Evolutionary conservation across 2,329 filamentous ascomycete genomes (phyloP).

Genomic region (Huntiella savannae): DNA sequence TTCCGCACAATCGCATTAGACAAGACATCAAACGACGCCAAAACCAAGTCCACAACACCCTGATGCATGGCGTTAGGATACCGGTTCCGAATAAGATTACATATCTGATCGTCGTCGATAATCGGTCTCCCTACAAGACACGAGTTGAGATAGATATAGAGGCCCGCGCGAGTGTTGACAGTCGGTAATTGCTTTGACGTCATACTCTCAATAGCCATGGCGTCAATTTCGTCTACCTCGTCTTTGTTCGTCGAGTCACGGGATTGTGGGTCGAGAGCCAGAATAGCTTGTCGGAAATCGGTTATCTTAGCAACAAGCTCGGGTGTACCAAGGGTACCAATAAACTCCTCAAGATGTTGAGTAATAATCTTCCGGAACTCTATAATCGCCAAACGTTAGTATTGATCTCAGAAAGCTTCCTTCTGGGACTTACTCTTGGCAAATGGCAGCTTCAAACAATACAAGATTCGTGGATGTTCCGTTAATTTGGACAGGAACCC

Average conservation of each 20-base stretch:
- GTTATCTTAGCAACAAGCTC: slow-evolving; percentile 36
- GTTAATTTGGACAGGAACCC: slow-evolving; percentile 42
- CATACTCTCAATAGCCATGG: slow-evolving; percentile 35
- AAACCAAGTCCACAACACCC: slow-evolving; percentile 63
- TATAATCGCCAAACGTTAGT: slow-evolving; percentile 14
- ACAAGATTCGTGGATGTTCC: slow-evolving; percentile 37
- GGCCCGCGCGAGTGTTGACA: slow-evolving; percentile 57
- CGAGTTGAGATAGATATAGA: slow-evolving; percentile 73
- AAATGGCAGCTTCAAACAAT: slow-evolving; percentile 30
- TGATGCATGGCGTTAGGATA: slow-evolving; percentile 68
- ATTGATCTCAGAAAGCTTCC: neutral
- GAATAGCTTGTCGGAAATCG: slow-evolving; percentile 36
- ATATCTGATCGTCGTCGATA: slow-evolving; percentile 60
- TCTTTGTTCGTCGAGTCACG: neutral
- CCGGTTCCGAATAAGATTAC: slow-evolving; percentile 65
- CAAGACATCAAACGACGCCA: slow-evolving; percentile 76
- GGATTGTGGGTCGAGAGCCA: slow-evolving; percentile 25
- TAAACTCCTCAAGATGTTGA: slow-evolving; percentile 31
- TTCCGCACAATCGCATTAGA: slow-evolving; percentile 64
- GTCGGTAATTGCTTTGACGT: slow-evolving; percentile 45
- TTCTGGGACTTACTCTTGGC: slow-evolving; percentile 15
- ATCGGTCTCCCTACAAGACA: slow-evolving; percentile 69
- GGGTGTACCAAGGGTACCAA: slow-evolving; percentile 35
- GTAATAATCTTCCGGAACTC: slow-evolving; percentile 30
- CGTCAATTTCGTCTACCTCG: slow-evolving; percentile 19